Conservation (phyloP, 2,329 filamentous ascomycete genomes). For the Aspergillus jensenii region DNA sequence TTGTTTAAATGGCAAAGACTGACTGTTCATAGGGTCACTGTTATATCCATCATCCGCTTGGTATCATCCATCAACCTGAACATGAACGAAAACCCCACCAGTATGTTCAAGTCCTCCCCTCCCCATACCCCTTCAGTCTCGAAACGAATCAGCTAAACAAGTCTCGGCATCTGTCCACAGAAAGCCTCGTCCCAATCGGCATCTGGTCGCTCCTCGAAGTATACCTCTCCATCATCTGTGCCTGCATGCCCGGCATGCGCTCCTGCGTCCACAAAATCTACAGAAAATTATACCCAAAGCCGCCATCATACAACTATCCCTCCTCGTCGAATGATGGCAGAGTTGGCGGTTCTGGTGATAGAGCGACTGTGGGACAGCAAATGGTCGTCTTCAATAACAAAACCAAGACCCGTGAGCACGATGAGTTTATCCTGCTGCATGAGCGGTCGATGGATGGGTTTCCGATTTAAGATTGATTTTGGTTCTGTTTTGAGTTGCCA, state of each 20-base stretch:
- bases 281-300: neutral
- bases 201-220: constrained; percentile 2
- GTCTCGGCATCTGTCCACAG: neutral
- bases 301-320: neutral
- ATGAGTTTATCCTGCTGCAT: neutral
- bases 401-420: neutral
- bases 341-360: neutral
- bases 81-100: neutral
- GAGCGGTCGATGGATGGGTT: neutral
- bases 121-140: no score
- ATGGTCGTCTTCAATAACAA: neutral
- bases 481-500: no score
- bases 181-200: neutral
- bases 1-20: neutral
- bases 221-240: neutral
- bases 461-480: no score
- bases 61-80: neutral
- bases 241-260: constrained; percentile 4
- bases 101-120: neutral
- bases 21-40: neutral
- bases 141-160: no score
- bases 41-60: constrained; percentile 1
- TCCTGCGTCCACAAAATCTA: constrained; percentile 1
- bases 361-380: no score
- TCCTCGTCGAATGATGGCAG: neutral